These are phyloP conservation scores for Carex arenaria DNA, from an alignment of 202 grass and related monocot species.

Conservation along the genomic window DNA sequence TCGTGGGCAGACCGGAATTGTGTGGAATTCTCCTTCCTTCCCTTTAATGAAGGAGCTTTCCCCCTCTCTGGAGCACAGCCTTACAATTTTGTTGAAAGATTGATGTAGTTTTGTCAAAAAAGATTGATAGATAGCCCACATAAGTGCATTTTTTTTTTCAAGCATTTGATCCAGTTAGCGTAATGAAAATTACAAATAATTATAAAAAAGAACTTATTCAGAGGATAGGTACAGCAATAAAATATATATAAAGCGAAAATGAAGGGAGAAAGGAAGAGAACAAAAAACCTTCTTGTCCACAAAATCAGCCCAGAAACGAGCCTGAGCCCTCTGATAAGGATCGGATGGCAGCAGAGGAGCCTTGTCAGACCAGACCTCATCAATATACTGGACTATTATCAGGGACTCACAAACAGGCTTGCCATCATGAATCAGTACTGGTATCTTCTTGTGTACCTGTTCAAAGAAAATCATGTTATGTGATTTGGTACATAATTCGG, in stretches of 20 bases:
- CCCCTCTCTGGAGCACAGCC: too few species aligned
- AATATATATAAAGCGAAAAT: constrained; percentile 1
- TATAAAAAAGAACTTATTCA: not conserved
- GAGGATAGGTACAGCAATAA: not conserved
- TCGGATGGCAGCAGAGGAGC: constrained; percentile 28
- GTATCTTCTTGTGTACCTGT: constrained; percentile 41
- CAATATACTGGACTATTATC: constrained; percentile 44
- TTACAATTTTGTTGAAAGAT: not conserved
- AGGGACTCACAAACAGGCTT: constrained; percentile 41
- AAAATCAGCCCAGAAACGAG: constrained; percentile 46
- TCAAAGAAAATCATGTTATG: not conserved
- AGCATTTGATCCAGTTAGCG: not conserved
- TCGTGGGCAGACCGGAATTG: too few species aligned
- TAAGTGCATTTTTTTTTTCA: not conserved
- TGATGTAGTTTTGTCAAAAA: not conserved
- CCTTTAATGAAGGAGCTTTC: too few species aligned
- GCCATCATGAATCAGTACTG: constrained; percentile 40
- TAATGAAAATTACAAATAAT: not conserved
- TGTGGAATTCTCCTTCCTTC: too few species aligned
- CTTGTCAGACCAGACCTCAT: constrained; percentile 34
- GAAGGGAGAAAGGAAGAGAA: not conserved
- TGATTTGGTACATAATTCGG: not conserved
- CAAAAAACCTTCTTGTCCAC: constrained; percentile 39
- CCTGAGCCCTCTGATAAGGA: constrained; percentile 30
- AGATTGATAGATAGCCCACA: not conserved